A percentile compares a stretch with the other conserved stretches of the same genome.
Conservation (phyloP, 108 stramenopile species). For the Cyclotella choctawhatcheeana region DNA sequence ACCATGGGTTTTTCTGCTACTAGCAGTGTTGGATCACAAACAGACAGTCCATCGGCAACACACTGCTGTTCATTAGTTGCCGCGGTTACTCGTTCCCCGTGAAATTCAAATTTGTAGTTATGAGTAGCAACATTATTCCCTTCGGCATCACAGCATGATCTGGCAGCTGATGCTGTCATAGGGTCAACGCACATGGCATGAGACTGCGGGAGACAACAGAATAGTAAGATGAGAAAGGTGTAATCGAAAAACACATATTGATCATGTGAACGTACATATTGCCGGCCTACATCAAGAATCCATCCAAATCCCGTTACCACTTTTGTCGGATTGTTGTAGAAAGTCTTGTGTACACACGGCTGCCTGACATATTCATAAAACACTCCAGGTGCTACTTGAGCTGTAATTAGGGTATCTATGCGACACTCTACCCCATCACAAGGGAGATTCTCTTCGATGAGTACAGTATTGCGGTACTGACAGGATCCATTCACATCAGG, state of each 20-base stretch:
- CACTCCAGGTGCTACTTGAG: conserved; percentile 56
- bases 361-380: conserved; percentile 73
- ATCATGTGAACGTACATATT: conserved; percentile 20
- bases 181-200: conserved; percentile 54
- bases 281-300: not conserved
- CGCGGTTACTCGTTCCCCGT: conserved; percentile 38
- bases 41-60: conserved; percentile 24
- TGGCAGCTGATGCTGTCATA: conserved; percentile 27
- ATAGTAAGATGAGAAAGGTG: no score
- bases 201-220: no score
- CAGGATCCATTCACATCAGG: conserved; percentile 42
- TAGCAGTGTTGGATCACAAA: conserved; percentile 32
- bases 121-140: conserved; percentile 5
- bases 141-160: conserved; percentile 40
- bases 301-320: conserved; percentile 39
- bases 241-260: no score
- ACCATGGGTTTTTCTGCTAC: conserved; percentile 31
- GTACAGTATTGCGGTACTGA: conserved; percentile 42
- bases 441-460: conserved; percentile 45
- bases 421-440: conserved; percentile 66
- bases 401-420: conserved; percentile 52
- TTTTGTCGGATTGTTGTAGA: conserved; percentile 56
- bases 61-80: conserved; percentile 32
- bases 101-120: conserved; percentile 46
- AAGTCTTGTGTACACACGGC: conserved; percentile 61